A percentile compares a stretch with the other conserved stretches of the same genome.
Conservation (phyloP, 192 early-diverging fungal species). For the Rhizophagus clarus region DNA sequence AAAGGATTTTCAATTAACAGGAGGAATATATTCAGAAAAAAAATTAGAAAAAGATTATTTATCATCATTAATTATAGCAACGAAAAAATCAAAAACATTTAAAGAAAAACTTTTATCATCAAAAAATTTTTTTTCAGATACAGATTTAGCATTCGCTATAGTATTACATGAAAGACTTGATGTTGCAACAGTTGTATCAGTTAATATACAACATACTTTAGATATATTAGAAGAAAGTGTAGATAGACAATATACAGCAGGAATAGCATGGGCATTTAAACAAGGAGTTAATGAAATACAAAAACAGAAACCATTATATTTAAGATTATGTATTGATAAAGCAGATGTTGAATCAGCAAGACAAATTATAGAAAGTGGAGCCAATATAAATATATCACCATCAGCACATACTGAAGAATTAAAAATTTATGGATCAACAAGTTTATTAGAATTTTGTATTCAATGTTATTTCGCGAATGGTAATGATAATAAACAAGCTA, state of each 20-base stretch:
- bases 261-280: constrained; percentile 31
- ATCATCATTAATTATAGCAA: background rate
- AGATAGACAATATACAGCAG: constrained; percentile 20
- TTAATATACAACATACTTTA: constrained; percentile 26
- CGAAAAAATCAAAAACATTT: constrained; percentile 2
- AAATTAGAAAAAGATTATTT: constrained; percentile 27
- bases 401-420: constrained; percentile 2
- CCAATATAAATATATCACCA: constrained; percentile 29
- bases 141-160: constrained; percentile 28
- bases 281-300: constrained; percentile 17
- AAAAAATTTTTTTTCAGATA: constrained; percentile 17
- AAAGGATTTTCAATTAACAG: constrained; percentile 14
- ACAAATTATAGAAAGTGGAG: constrained; percentile 12
- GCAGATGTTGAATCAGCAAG: constrained; percentile 26
- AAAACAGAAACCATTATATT: constrained; percentile 28
- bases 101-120: background rate
- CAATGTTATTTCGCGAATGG: constrained; percentile 26
- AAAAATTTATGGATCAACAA: constrained; percentile 16
- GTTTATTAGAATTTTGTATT: constrained; percentile 28
- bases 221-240: constrained; percentile 35
- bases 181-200: background rate
- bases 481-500: constrained; percentile 14
- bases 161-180: constrained; percentile 31
- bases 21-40: background rate
- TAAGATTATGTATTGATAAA: constrained; percentile 31